Percentiles rank a stretch among this genome's conserved stretches.
These are phyloP conservation scores for Annulohypoxylon nitens DNA, from an alignment of 495 filamentous ascomycete species.

Conservation along the genomic window DNA sequence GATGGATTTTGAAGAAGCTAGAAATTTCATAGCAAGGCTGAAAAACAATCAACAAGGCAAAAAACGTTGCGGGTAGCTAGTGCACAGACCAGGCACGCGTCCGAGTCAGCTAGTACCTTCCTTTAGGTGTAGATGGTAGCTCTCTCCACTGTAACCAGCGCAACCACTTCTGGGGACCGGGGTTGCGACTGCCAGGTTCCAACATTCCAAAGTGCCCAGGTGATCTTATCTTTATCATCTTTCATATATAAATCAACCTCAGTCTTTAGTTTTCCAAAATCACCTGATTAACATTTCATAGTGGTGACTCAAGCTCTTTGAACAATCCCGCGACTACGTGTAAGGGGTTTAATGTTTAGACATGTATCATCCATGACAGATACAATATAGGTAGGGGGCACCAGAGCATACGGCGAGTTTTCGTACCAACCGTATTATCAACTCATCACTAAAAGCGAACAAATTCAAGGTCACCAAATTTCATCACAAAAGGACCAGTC, in stretches of 20 bases:
- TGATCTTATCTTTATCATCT: neutral
- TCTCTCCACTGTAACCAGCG: constrained; percentile 6
- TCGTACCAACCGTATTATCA: neutral
- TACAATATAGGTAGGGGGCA: neutral
- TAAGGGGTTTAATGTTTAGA: no score
- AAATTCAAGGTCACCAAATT: neutral
- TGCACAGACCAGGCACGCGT: constrained; percentile 39
- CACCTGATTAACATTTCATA: neutral
- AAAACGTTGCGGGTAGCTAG: constrained; percentile 33
- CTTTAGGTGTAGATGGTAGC: neutral
- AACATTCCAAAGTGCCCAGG: neutral
- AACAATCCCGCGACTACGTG: no score
- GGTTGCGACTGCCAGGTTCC: neutral
- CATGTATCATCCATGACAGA: no score
- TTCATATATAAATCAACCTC: neutral
- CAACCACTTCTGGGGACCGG: neutral
- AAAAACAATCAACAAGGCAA: constrained; percentile 54
- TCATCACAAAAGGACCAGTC: constrained; percentile 6
- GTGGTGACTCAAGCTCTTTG: no score
- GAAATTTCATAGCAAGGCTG: constrained; percentile 49
- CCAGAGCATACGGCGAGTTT: neutral
- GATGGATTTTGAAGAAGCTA: neutral
- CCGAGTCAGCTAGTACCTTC: constrained; percentile 4
- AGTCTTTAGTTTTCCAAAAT: neutral
- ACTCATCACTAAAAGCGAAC: neutral